Conservation (phyloP, 192 early-diverging fungal species). For the Coemansia sp. region DNA sequence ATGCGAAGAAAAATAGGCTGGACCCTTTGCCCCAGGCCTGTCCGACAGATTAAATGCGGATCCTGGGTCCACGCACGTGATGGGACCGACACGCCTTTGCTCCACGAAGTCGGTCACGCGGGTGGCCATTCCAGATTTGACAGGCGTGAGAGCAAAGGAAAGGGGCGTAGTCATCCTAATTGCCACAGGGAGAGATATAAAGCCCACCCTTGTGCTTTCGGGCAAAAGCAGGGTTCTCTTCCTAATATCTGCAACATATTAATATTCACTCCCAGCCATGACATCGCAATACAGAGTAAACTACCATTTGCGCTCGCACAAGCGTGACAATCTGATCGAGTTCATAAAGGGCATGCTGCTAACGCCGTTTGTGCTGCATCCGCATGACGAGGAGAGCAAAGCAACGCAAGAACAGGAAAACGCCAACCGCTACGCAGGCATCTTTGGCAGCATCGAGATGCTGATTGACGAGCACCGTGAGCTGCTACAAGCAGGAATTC, state of each 20-base stretch:
- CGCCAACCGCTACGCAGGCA: conserved; percentile 71
- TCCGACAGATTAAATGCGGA: neutral
- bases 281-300: conserved; percentile 52
- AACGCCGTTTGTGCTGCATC: conserved; percentile 84
- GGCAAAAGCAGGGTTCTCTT: neutral
- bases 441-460: conserved; percentile 73
- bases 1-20: neutral
- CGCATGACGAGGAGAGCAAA: conserved; percentile 35
- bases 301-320: conserved; percentile 70
- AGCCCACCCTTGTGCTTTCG: neutral
- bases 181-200: neutral
- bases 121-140: neutral
- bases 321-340: conserved; percentile 86
- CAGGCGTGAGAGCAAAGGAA: neutral
- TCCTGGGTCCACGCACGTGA: neutral
- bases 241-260: neutral
- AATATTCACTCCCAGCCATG: conserved; percentile 18
- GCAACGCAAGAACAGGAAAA: conserved; percentile 53
- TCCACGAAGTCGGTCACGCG: neutral
- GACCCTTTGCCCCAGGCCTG: neutral
- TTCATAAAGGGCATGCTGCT: conserved; percentile 87
- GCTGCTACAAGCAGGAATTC: conserved; percentile 14
- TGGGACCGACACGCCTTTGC: neutral
- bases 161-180: no score
- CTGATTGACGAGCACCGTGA: conserved; percentile 67